Evolutionary conservation across 257 asterid species (phyloP).

Genomic region (Hygrophila difformis): DNA sequence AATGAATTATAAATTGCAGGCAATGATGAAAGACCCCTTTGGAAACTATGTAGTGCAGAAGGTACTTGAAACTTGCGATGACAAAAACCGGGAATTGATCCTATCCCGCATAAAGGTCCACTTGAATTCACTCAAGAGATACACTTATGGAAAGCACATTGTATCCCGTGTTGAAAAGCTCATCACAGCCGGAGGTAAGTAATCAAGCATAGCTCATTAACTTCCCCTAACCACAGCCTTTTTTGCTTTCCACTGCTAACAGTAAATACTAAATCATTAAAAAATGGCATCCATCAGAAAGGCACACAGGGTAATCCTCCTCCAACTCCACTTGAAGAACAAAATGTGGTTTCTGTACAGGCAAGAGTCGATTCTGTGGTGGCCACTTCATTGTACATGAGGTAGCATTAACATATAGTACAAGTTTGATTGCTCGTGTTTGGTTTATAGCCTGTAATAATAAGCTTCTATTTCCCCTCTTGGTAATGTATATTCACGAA

Average conservation of each 20-base stretch:
- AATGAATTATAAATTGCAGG: slow-evolving; percentile 32
- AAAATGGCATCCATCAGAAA: neutral
- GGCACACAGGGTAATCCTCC: neutral
- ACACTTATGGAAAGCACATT: slow-evolving; percentile 87
- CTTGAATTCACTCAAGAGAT: slow-evolving; percentile 64
- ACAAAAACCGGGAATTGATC: slow-evolving; percentile 53
- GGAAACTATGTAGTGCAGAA: slow-evolving; percentile 88
- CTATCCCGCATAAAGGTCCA: slow-evolving; percentile 79
- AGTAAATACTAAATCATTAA: neutral
- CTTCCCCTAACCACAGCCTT: too few species aligned
- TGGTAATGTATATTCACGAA: slow-evolving; percentile 14
- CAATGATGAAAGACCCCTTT: slow-evolving; percentile 92
- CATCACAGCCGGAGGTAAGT: slow-evolving; percentile 68
- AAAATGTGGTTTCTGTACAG: too few species aligned
- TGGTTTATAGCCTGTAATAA: slow-evolving; percentile 13
- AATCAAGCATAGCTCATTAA: too few species aligned
- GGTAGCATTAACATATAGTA: neutral
- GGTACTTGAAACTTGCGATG: slow-evolving; percentile 87
- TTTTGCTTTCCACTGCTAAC: neutral
- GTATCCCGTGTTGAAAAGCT: slow-evolving; percentile 87
- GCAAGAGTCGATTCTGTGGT: neutral
- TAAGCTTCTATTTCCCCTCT: slow-evolving; percentile 16
- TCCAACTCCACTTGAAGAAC: too few species aligned
- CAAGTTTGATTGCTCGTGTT: too few species aligned
- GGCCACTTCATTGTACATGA: slow-evolving; percentile 4